phyloP scores from a whole-genome alignment of 176 grass and related monocot species.

The Aegilops umbellulata region DNA sequence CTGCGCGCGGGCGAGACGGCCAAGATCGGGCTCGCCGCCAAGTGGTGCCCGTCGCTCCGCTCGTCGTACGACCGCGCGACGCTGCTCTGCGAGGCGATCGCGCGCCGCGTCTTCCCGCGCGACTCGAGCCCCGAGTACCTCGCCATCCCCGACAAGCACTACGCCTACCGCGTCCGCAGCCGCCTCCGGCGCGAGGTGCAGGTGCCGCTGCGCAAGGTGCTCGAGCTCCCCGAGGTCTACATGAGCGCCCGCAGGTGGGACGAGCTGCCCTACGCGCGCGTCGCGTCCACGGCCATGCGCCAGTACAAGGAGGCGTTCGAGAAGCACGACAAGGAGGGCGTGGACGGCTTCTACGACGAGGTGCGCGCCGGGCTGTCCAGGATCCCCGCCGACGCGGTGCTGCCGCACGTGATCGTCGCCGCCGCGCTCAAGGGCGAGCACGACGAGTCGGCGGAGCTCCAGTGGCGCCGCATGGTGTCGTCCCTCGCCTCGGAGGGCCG shows the following conservation, averaged over 20 bases:
- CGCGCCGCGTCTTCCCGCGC: conserved; percentile 47
- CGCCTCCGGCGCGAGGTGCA: conserved; percentile 40
- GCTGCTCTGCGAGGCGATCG: conserved; percentile 62
- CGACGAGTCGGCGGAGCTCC: conserved; percentile 10
- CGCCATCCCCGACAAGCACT: conserved; percentile 43
- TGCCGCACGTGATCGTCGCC: conserved; percentile 13
- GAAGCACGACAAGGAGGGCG: conserved; percentile 43
- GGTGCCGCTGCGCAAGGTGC: conserved; percentile 28
- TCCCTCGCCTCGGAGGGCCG: conserved; percentile 33
- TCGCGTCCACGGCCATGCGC: conserved; percentile 51
- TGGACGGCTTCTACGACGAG: neutral
- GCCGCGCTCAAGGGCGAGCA: neutral
- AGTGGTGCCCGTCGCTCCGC: conserved; percentile 59
- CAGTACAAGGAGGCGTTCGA: conserved; percentile 51
- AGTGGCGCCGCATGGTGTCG: conserved; percentile 8
- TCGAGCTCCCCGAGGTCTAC: conserved; percentile 60
- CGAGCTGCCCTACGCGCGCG: conserved; percentile 51
- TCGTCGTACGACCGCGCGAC: conserved; percentile 41
- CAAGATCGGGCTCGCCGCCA: conserved; percentile 55
- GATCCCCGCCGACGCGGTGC: neutral
- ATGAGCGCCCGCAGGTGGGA: conserved; percentile 46
- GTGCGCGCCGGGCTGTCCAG: neutral
- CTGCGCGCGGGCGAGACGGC: neutral
- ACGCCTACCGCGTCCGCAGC: conserved; percentile 45
- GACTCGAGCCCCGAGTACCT: conserved; percentile 34